Evolutionary conservation across 2,329 filamentous ascomycete species (phyloP), one percentile per base, ranked within the genome.

Genomic region (Penicillium sp.): DNA sequence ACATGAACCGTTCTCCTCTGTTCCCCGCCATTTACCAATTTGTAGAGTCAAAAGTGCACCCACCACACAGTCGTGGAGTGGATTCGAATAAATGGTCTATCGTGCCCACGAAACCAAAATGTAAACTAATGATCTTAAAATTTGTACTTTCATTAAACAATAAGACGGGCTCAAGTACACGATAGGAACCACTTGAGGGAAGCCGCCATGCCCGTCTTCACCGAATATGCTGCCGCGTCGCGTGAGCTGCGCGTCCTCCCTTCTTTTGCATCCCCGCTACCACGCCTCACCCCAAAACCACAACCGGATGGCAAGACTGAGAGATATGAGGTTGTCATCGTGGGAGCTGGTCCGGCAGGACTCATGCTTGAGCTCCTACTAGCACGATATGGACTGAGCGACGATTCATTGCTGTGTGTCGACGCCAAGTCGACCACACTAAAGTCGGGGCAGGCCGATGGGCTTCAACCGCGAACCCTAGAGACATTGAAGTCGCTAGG

Each of bases 401-500:
- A 80, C 53, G 68, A 72, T 22, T 79, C 78, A 1, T 67, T 82
- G 8, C 68, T 81, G 4, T 81, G 79, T 65, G 68, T 82, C 33
- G 80, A 83, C 60, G 69, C 76, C 1, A 81, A 80, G 57, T 67
- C 79, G 0, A 67, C 67, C 0, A 75, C 74, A 1, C 64, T 80
- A 9, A 76, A 79, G 64, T 75, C 76, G 0, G 80, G 79, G 12
- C 79, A 80, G 57, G 80, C 80, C 0, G 79, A 80, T 62, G 79
- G 78, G 0, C 66, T 81, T 4, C 78, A 80, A 53, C 78, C 78
- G 7, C 74, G 80, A 7, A 81, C 79, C 1, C 69, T 81, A 4
- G 80, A 82, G 62, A 75, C 80, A 7, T 63, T 82, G 5, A 76
- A 80, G 53, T 77, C 76, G 1, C 73, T 82, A 4, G 80, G 79